Evolutionary conservation across 164 flowering plant genomes (phyloP).

Genomic region (Vitis labrusca): DNA sequence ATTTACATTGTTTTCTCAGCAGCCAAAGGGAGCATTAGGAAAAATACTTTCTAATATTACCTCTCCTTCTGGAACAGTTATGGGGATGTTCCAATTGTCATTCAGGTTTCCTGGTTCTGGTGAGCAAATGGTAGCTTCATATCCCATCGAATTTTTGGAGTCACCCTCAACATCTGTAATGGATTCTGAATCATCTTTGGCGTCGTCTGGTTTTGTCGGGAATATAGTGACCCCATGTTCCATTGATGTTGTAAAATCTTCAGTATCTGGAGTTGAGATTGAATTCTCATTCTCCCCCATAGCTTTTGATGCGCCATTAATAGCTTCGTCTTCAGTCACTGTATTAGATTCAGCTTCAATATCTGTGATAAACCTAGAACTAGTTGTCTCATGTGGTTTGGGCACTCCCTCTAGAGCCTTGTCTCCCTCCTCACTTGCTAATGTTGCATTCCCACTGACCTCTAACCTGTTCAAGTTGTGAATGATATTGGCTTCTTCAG

Average conservation of each 20-base stretch:
- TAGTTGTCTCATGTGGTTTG: background rate
- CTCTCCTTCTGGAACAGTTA: background rate
- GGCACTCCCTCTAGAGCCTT: too few relatives aligned
- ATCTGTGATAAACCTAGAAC: background rate
- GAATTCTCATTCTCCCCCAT: too few relatives aligned
- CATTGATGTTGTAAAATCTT: too few relatives aligned
- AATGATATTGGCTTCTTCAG: background rate
- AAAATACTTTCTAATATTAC: background rate
- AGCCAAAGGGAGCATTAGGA: background rate
- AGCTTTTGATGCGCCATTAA: too few relatives aligned
- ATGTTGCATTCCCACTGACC: background rate
- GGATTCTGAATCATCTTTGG: too few relatives aligned
- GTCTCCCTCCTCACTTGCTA: constrained; percentile 8
- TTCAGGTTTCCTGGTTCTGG: background rate
- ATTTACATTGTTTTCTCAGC: background rate
- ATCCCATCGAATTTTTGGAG: too few relatives aligned
- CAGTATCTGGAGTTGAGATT: too few relatives aligned
- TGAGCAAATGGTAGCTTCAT: background rate
- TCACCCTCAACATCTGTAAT: too few relatives aligned
- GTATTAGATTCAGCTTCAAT: constrained; percentile 4
- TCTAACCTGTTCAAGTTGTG: too few relatives aligned
- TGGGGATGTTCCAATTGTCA: too few relatives aligned
- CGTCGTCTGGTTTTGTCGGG: too few relatives aligned
- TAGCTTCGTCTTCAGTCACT: background rate
- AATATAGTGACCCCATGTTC: too few relatives aligned